A percentile compares a stretch with the other conserved stretches of the same genome.
Evolutionary conservation across 2,329 filamentous ascomycete genomes (phyloP).

Genomic region (Dactylellina parvicollis): DNA sequence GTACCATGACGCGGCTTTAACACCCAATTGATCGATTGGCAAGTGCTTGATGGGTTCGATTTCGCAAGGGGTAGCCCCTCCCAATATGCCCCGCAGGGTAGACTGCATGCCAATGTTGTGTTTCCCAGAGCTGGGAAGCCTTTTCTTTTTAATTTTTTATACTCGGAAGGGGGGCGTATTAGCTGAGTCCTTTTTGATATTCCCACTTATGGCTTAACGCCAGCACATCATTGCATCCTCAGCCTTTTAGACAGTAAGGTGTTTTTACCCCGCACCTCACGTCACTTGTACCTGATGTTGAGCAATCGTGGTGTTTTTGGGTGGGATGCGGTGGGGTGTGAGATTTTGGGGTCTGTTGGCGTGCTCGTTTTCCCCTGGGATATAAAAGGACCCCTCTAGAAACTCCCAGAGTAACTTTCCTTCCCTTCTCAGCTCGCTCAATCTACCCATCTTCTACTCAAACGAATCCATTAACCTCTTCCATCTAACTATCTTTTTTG

Average conservation of each 20-base stretch:
- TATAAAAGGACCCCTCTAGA: conserved; percentile 25
- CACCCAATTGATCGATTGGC: neutral
- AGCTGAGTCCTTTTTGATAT: neutral
- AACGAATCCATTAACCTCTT: neutral
- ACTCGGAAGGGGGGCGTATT: no score
- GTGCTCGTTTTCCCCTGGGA: no score
- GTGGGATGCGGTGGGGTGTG: conserved; percentile 6
- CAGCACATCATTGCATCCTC: conserved; percentile 46
- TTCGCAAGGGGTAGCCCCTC: conserved; percentile 16
- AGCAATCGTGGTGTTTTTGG: neutral
- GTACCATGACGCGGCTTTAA: neutral
- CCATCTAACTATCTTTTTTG: neutral
- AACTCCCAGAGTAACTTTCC: neutral
- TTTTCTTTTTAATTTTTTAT: no score
- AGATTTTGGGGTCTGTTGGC: no score
- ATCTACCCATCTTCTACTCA: neutral
- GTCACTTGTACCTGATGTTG: conserved; percentile 46
- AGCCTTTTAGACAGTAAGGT: neutral
- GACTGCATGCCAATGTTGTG: no score
- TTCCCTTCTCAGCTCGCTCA: neutral
- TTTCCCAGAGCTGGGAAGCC: no score
- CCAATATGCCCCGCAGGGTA: conserved; percentile 8
- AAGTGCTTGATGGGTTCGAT: neutral
- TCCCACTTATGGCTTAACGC: conserved; percentile 19
- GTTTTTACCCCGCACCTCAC: conserved; percentile 47